phyloP scores from a whole-genome alignment of 108 stramenopile genomes.

The Skeletonema costatum region DNA sequence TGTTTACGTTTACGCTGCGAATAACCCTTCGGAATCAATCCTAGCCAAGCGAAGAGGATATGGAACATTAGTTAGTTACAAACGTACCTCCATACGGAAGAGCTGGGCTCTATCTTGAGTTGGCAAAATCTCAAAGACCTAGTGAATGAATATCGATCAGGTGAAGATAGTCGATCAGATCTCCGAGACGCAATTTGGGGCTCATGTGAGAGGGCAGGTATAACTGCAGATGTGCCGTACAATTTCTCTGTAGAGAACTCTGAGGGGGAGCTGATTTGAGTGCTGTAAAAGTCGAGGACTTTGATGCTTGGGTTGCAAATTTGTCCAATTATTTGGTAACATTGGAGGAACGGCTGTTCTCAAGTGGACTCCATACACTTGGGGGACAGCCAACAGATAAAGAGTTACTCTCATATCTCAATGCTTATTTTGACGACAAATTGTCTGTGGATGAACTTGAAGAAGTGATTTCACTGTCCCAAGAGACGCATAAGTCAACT shows the following conservation, averaged over 20 bases:
- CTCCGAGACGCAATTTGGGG: slow-evolving; percentile 55
- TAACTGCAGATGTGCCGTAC: slow-evolving; percentile 55
- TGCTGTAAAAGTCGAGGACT: slow-evolving; percentile 25
- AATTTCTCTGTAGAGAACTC: slow-evolving; percentile 4
- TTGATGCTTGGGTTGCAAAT: slow-evolving; percentile 54
- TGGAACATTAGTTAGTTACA: slow-evolving; percentile 81
- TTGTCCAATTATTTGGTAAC: slow-evolving; percentile 55
- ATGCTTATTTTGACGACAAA: slow-evolving; percentile 60
- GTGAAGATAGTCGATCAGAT: slow-evolving; percentile 44
- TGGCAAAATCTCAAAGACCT: slow-evolving; percentile 84
- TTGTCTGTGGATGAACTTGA: slow-evolving; percentile 54
- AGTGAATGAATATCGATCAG: slow-evolving; percentile 68
- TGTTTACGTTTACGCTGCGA: slow-evolving; percentile 85
- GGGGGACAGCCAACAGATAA: slow-evolving; percentile 56
- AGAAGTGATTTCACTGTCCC: slow-evolving; percentile 16
- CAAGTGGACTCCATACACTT: slow-evolving; percentile 67
- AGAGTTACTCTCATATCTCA: slow-evolving; percentile 59
- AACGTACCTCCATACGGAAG: slow-evolving; percentile 90
- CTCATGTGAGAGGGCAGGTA: slow-evolving; percentile 46
- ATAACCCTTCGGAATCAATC: slow-evolving; percentile 87
- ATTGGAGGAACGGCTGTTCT: slow-evolving; percentile 78
- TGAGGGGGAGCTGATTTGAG: slow-evolving; percentile 17
- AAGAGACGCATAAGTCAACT: neutral
- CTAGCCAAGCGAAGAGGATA: slow-evolving; percentile 90
- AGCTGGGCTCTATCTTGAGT: slow-evolving; percentile 81